Evolutionary conservation across 2,329 filamentous ascomycete species (phyloP).

Genomic region (Mycosphaerelloides madeirae): DNA sequence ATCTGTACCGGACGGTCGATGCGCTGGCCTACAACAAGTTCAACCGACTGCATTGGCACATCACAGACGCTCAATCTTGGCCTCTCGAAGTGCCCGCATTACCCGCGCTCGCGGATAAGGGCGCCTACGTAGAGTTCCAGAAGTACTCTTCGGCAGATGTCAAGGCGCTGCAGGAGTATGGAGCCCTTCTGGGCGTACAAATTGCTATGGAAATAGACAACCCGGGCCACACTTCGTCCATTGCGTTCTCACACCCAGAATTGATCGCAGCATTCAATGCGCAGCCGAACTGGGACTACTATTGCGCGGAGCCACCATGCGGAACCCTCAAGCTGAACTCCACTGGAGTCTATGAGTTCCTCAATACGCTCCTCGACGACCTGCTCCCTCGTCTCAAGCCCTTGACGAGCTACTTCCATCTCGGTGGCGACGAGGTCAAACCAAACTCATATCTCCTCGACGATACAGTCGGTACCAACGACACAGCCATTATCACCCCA

Average conservation of each 20-base stretch:
- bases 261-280: constrained; percentile 61
- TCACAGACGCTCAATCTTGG: constrained; percentile 81
- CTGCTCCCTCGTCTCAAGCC: constrained; percentile 66
- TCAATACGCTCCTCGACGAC: constrained; percentile 69
- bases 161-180: constrained; percentile 64
- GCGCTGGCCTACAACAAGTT: constrained; percentile 74
- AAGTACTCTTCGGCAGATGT: constrained; percentile 66
- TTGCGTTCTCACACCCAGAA: constrained; percentile 63
- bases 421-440: constrained; percentile 84
- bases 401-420: constrained; percentile 74
- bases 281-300: constrained; percentile 50
- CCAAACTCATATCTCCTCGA: constrained; percentile 69
- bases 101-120: constrained; percentile 66
- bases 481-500: constrained; percentile 61
- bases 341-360: constrained; percentile 62
- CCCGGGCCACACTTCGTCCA: constrained; percentile 70
- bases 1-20: constrained; percentile 72
- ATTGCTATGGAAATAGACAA: constrained; percentile 75
- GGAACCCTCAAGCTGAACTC: constrained; percentile 73
- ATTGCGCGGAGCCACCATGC: constrained; percentile 52
- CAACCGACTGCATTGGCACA: constrained; percentile 75
- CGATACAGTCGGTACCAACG: constrained; percentile 64
- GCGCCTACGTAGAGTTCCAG: constrained; percentile 64
- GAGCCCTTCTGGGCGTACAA: constrained; percentile 62
- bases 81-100: constrained; percentile 74